Evolutionary conservation across 805 yeast species (phyloP).

Genomic region (Candida golubevii): DNA sequence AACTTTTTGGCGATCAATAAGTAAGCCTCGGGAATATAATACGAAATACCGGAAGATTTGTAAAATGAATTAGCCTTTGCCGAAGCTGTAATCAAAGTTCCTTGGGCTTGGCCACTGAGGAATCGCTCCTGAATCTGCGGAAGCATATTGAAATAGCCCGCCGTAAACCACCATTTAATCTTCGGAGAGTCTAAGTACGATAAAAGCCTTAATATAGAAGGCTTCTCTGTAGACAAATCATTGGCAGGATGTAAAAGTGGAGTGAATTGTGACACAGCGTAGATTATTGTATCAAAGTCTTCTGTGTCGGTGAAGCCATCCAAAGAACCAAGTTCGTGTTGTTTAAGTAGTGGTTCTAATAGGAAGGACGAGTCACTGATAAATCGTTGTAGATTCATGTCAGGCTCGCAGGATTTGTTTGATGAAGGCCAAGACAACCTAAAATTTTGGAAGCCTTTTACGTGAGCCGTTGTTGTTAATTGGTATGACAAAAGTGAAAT

Average conservation of each 20-base stretch:
- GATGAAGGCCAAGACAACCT: slow-evolving; percentile 68
- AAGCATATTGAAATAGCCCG: slow-evolving; percentile 92
- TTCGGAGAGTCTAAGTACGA: slow-evolving; percentile 51
- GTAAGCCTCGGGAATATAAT: slow-evolving; percentile 83
- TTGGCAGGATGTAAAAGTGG: slow-evolving; percentile 65
- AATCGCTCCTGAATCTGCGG: slow-evolving; percentile 63
- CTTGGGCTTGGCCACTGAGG: slow-evolving; percentile 53
- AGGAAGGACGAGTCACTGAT: slow-evolving; percentile 51
- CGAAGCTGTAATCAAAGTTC: slow-evolving; percentile 83
- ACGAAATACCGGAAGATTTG: slow-evolving; percentile 75
- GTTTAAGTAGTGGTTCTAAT: slow-evolving; percentile 57
- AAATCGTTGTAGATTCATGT: slow-evolving; percentile 47
- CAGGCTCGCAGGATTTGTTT: slow-evolving; percentile 67
- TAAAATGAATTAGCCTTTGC: slow-evolving; percentile 91
- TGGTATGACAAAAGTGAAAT: slow-evolving; percentile 69
- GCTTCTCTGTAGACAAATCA: slow-evolving; percentile 73
- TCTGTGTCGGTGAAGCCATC: slow-evolving; percentile 32
- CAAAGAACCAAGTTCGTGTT: slow-evolving; percentile 28
- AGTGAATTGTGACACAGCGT: slow-evolving; percentile 88
- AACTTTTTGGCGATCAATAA: slow-evolving; percentile 69
- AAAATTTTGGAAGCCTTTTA: slow-evolving; percentile 41
- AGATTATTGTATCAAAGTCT: slow-evolving; percentile 59
- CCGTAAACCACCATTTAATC: slow-evolving; percentile 82
- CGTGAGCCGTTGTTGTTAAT: slow-evolving; percentile 42
- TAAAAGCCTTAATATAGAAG: slow-evolving; percentile 58